These are phyloP conservation scores for Calonectria pseudoreteaudii DNA, from an alignment of 2,329 filamentous ascomycete genomes.

Conservation along the genomic window DNA sequence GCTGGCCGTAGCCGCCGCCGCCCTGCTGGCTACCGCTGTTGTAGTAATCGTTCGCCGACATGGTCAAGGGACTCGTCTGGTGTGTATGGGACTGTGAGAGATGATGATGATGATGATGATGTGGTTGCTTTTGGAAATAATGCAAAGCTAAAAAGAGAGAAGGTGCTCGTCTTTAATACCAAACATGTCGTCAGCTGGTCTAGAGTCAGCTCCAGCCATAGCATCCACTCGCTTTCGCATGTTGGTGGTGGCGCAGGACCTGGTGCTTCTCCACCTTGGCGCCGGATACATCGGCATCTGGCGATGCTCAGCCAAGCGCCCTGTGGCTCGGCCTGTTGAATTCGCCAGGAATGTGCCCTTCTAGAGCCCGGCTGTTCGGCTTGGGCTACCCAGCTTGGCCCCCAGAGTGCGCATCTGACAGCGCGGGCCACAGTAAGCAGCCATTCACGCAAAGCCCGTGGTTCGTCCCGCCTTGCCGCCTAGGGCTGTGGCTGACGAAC, in stretches of 20 bases:
- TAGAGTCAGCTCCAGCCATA: neutral
- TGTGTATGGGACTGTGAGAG: neutral
- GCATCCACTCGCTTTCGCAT: neutral
- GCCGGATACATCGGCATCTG: conserved; percentile 21
- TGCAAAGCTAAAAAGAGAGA: neutral
- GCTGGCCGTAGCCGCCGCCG: conserved; percentile 15
- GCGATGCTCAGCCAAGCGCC: conserved; percentile 4
- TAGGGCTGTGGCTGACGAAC: conserved; percentile 3
- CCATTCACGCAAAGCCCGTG: neutral
- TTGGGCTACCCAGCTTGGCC: neutral
- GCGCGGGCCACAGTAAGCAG: neutral
- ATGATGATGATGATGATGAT: too few species aligned
- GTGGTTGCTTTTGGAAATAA: neutral
- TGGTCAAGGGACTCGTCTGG: neutral
- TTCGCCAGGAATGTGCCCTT: neutral
- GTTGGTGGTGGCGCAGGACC: conserved; percentile 13
- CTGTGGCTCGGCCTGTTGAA: conserved; percentile 15
- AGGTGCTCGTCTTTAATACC: conserved; percentile 16
- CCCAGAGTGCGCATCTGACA: neutral
- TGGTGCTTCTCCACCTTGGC: conserved; percentile 16
- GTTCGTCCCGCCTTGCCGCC: conserved; percentile 1
- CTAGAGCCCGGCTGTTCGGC: conserved; percentile 16
- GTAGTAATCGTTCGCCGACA: conserved; percentile 43
- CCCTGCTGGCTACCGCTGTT: conserved; percentile 23
- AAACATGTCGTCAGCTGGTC: neutral